Percentiles rank a stretch among this genome's conserved stretches.
Conservation (phyloP, 768 basidiomycete species). For the Leccinum pellstonianum region DNA sequence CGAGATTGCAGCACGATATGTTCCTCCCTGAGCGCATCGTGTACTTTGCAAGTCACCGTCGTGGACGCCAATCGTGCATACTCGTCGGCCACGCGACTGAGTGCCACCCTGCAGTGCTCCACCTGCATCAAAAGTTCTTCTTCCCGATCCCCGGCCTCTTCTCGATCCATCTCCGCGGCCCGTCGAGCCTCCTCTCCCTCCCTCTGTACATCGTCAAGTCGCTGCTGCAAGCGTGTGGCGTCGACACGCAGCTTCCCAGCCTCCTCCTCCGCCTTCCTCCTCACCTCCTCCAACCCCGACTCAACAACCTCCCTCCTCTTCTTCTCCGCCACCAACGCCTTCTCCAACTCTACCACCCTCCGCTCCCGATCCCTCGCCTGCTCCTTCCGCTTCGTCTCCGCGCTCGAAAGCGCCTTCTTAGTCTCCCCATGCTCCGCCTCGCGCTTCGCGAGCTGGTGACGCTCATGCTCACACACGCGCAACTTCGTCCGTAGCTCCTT, state of each 20-base stretch:
- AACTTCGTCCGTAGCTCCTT: conserved; percentile 63
- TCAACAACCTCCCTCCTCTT: conserved; percentile 51
- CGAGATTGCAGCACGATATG: conserved; percentile 41
- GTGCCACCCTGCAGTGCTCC: conserved; percentile 45
- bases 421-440: conserved; percentile 51
- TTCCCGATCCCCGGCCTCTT: conserved; percentile 39
- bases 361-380: conserved; percentile 55
- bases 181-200: conserved; percentile 37
- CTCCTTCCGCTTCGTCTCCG: conserved; percentile 53
- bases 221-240: conserved; percentile 36
- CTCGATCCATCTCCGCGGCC: conserved; percentile 32
- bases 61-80: conserved; percentile 50
- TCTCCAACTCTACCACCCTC: conserved; percentile 57
- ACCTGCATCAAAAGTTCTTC: conserved; percentile 49
- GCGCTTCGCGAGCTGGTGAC: conserved; percentile 48
- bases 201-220: conserved; percentile 37
- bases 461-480: conserved; percentile 56
- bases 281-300: conserved; percentile 41
- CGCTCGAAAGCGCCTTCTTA: conserved; percentile 46
- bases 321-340: conserved; percentile 46
- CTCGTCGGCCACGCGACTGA: conserved; percentile 51
- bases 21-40: conserved; percentile 42
- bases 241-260: conserved; percentile 33
- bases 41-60: conserved; percentile 38
- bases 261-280: conserved; percentile 43